Conservation (phyloP, 805 yeast species). For the Metschnikowia cerradonensis region DNA sequence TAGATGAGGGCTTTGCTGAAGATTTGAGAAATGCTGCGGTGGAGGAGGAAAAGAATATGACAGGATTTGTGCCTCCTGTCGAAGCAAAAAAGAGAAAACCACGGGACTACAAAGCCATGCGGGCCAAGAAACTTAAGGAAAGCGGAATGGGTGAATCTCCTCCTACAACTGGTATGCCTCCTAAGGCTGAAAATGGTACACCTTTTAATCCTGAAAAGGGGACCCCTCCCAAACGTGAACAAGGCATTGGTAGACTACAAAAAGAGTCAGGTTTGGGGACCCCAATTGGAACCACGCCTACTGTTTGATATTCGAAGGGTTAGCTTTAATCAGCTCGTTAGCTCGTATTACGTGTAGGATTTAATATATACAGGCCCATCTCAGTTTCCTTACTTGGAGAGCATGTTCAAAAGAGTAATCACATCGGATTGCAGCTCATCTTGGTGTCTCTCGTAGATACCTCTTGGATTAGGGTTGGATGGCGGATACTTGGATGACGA, state of each 20-base stretch:
- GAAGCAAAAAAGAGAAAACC: slow-evolving; percentile 32
- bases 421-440: slow-evolving; percentile 18
- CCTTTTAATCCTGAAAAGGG: too few species aligned
- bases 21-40: slow-evolving; percentile 53
- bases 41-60: slow-evolving; percentile 48
- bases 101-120: slow-evolving; percentile 22
- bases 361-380: slow-evolving; percentile 5
- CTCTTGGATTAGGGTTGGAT: slow-evolving; percentile 29
- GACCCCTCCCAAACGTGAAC: not conserved
- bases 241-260: not conserved
- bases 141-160: not conserved
- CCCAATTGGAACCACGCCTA: not conserved
- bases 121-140: slow-evolving; percentile 17
- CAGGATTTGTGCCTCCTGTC: slow-evolving; percentile 26
- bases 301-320: too few species aligned
- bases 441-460: slow-evolving; percentile 31
- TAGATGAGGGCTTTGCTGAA: slow-evolving; percentile 66
- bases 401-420: slow-evolving; percentile 19
- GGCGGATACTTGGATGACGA: slow-evolving; percentile 27
- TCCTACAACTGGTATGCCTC: not conserved
- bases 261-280: not conserved
- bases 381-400: slow-evolving; percentile 14
- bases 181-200: not conserved
- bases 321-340: not conserved
- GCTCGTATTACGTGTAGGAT: not conserved